Conservation (phyloP, 2,329 filamentous ascomycete genomes). For the Cadophora gregata region DNA sequence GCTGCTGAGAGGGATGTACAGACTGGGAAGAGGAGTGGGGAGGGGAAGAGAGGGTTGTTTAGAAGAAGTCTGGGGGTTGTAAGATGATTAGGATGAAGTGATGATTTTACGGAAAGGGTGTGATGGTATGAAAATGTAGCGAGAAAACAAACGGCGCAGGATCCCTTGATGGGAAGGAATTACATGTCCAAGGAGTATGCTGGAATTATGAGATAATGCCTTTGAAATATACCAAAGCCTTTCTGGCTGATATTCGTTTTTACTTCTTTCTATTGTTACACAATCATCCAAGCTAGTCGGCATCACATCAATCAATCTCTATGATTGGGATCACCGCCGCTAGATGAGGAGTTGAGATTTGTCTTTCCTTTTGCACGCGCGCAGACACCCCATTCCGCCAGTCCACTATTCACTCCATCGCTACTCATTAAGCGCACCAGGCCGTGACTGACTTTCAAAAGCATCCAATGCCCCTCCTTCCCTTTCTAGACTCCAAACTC, state of each 20-base stretch:
- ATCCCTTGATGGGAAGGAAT: not conserved
- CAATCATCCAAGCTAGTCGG: conserved; percentile 19
- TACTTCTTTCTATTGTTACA: conserved; percentile 23
- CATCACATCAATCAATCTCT: conserved; percentile 15
- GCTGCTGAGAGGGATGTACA: conserved; percentile 2
- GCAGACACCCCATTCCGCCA: not conserved
- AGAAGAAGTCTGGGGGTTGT: conserved; percentile 12
- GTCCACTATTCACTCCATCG: not conserved
- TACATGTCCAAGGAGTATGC: not conserved
- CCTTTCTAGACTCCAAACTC: conserved; percentile 30
- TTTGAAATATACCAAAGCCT: conserved; percentile 17
- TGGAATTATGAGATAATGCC: not conserved
- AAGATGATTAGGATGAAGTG: not conserved
- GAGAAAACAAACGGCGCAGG: not conserved
- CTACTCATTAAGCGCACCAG: not conserved
- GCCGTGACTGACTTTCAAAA: conserved; percentile 22
- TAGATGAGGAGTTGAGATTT: conserved; percentile 40
- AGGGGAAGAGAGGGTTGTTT: conserved; percentile 19
- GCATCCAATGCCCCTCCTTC: not conserved
- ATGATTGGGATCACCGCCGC: conserved; percentile 15
- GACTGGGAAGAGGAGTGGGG: not conserved
- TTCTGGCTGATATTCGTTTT: conserved; percentile 12
- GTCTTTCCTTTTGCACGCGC: conserved; percentile 28
- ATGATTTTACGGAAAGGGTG: not conserved
- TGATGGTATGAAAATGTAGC: not conserved